Percentiles rank a stretch among this genome's conserved stretches.
Evolutionary conservation across 2,329 filamentous ascomycete genomes (phyloP).

Genomic region (Lachnellula cervina): DNA sequence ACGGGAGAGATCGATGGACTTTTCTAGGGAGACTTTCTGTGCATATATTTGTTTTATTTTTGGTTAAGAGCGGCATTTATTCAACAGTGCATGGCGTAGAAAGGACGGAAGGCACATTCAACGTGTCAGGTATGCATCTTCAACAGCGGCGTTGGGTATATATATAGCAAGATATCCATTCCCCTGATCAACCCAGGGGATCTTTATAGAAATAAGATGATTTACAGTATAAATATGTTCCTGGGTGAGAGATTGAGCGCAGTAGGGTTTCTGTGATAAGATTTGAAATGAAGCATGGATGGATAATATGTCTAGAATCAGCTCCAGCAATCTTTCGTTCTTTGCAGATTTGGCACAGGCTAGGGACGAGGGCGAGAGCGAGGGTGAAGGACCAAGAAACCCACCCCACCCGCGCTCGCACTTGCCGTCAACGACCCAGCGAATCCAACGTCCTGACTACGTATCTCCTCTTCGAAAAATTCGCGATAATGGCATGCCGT

Average conservation of each 20-base stretch:
- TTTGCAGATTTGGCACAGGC: too few species aligned
- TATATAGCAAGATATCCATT: conserved; percentile 2
- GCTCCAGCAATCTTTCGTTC: too few species aligned
- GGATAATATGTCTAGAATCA: too few species aligned
- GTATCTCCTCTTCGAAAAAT: too few species aligned
- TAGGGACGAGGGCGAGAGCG: too few species aligned
- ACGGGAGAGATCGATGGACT: conserved; percentile 85
- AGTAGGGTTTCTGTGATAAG: background rate
- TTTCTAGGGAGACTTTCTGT: conserved; percentile 55
- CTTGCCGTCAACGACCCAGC: too few species aligned
- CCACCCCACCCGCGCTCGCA: too few species aligned
- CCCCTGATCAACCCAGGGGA: conserved; percentile 3
- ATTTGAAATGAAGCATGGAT: too few species aligned
- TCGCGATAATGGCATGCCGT: too few species aligned
- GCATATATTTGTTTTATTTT: background rate
- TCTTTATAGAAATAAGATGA: background rate
- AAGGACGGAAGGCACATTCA: conserved; percentile 20
- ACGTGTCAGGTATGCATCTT: conserved; percentile 23
- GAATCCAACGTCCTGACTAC: too few species aligned
- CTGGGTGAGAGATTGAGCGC: background rate
- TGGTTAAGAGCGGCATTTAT: background rate
- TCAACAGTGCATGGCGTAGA: conserved; percentile 21
- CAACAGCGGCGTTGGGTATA: conserved; percentile 25
- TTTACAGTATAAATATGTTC: background rate
- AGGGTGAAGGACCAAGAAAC: too few species aligned